A percentile compares a stretch with the other conserved stretches of the same genome.
These are phyloP conservation scores for Didymellaceae sp. DNA, from an alignment of 2,329 filamentous ascomycete species.

Conservation along the genomic window DNA sequence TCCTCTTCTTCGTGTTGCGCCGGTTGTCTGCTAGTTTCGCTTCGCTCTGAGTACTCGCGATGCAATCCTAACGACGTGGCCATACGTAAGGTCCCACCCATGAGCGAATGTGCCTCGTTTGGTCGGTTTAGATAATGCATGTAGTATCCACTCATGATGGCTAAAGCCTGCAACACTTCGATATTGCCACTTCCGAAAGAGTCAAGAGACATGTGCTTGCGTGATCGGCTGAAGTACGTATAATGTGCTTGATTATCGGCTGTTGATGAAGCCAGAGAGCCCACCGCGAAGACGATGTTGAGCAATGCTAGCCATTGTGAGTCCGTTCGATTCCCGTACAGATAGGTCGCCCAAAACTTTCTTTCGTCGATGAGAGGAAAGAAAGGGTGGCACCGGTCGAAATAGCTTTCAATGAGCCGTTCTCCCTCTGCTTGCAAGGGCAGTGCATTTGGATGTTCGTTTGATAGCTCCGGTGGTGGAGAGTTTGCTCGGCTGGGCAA, in stretches of 20 bases:
- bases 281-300: slow-evolving; percentile 79
- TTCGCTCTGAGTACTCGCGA: slow-evolving; percentile 62
- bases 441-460: slow-evolving; percentile 52
- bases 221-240: slow-evolving; percentile 72
- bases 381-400: slow-evolving; percentile 74
- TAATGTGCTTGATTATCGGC: slow-evolving; percentile 69
- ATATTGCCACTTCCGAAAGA: slow-evolving; percentile 73
- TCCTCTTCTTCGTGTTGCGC: slow-evolving; percentile 33
- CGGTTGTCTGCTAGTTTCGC: slow-evolving; percentile 23
- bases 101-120: slow-evolving; percentile 76
- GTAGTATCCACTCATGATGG: slow-evolving; percentile 76
- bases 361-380: slow-evolving; percentile 77
- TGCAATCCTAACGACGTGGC: slow-evolving; percentile 76
- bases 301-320: slow-evolving; percentile 73
- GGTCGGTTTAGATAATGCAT: slow-evolving; percentile 79
- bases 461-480: slow-evolving; percentile 44
- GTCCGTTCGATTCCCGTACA: slow-evolving; percentile 68
- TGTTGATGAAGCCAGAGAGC: slow-evolving; percentile 72
- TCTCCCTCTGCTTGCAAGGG: slow-evolving; percentile 69
- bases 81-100: slow-evolving; percentile 75
- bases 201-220: slow-evolving; percentile 70
- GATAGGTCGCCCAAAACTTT: slow-evolving; percentile 70
- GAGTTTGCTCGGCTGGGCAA: slow-evolving; percentile 46
- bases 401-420: slow-evolving; percentile 76
- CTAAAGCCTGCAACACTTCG: slow-evolving; percentile 75